Evolutionary conservation across 2,329 filamentous ascomycete species (phyloP), one percentile per base, ranked within the genome.

Genomic region (Pseudopyricularia cyperi): DNA sequence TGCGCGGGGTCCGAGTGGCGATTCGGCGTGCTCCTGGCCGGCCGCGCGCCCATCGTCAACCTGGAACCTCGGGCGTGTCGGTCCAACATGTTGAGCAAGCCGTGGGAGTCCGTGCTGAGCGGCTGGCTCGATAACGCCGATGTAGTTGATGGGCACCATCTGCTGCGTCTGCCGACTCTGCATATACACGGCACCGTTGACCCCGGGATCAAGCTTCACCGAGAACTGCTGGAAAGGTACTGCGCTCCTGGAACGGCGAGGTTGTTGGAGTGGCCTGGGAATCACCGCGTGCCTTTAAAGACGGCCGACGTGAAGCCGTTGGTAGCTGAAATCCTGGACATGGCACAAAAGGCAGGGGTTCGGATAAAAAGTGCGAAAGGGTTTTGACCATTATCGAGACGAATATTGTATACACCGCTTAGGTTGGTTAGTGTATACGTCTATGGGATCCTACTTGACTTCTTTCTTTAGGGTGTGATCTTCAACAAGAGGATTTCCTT

Each of bases 221-320:
- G 73, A 52, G 68, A 72, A 61, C 60, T 83, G 57, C 60, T 80
- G 50, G 63, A 76, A 8, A 65, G 76, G 50, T 89, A 82, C 62
- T 86, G 80, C 60, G 71, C 78, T 49, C 61, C 68, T 7, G 73
- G 71, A 0, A 77, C 68, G 2, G 68, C 75, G 7, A 72, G 66
- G 42, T 55, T 89, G 47, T 63, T 90, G 1, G 82, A 88, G 63
- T 90, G 85, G 87, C 76, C 86, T 54, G 86, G 84, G 0, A 74
- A 73, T 1, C 87, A 91, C 63, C 69, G 86, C 5, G 70, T 91
- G 48, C 84, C 86, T 2, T 74, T 90, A 54, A 86, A 85, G 69
- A 70, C 68, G 22, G 67, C 19, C 2, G 19, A 42, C 19, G 37
- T 42, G 8, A n/a, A n/a, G n/a, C n/a, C n/a, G n/a, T n/a, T n/a